These are phyloP conservation scores for button mushroom (Agaricus bisporus) DNA, from an alignment of 768 basidiomycete genomes.

Conservation along the genomic window DNA sequence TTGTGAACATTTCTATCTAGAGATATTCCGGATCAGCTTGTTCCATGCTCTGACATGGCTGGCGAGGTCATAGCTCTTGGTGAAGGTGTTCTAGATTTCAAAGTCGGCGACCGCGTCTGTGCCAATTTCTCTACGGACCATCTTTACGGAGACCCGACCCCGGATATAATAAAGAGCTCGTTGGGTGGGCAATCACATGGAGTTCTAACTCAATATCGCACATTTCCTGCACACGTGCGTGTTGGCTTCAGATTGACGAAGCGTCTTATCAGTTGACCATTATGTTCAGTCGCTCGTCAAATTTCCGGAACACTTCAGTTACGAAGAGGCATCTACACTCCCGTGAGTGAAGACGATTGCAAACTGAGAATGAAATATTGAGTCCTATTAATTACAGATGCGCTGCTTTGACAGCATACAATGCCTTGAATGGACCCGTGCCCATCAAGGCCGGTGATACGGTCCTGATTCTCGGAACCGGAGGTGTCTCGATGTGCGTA, in stretches of 20 bases:
- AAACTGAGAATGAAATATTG: not conserved
- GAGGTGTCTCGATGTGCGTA: conserved; percentile 47
- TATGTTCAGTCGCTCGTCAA: conserved; percentile 36
- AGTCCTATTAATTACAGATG: conserved; percentile 26
- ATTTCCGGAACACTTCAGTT: conserved; percentile 52
- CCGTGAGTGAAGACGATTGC: conserved; percentile 32
- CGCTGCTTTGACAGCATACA: conserved; percentile 62
- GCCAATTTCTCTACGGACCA: conserved; percentile 47
- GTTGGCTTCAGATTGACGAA: not conserved
- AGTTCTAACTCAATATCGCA: conserved; percentile 47
- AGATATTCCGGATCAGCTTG: conserved; percentile 16
- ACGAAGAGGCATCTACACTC: conserved; percentile 60
- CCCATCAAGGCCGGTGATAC: conserved; percentile 54
- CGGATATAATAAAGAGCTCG: conserved; percentile 25
- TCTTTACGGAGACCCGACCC: conserved; percentile 36
- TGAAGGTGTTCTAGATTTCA: conserved; percentile 39
- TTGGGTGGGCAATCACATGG: conserved; percentile 47
- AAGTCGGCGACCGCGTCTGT: conserved; percentile 49
- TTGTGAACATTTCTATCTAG: too few species aligned
- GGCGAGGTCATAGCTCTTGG: conserved; percentile 49
- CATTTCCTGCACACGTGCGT: conserved; percentile 27
- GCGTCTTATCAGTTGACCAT: too few species aligned
- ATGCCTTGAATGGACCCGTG: conserved; percentile 40
- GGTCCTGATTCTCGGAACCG: conserved; percentile 53
- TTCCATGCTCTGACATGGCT: conserved; percentile 46